Conservation (phyloP, 495 filamentous ascomycete species). For the Talaromyces trachyspermus region DNA sequence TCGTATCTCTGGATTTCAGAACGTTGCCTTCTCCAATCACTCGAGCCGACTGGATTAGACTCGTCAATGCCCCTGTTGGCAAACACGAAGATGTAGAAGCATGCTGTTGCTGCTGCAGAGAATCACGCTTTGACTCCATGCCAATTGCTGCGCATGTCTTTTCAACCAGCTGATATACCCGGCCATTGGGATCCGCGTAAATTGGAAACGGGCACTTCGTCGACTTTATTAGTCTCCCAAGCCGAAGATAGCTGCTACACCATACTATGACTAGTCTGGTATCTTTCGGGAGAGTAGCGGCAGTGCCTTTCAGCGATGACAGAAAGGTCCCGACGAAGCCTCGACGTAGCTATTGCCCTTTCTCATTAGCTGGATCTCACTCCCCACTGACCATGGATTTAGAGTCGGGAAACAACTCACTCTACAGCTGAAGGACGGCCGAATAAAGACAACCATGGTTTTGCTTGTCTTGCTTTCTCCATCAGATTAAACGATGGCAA, state of each 20-base stretch:
- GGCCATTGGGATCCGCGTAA: constrained; percentile 66
- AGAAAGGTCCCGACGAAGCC: neutral
- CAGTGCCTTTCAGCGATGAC: constrained; percentile 1
- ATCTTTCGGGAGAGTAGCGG: constrained; percentile 37
- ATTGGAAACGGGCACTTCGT: constrained; percentile 71
- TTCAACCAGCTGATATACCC: constrained; percentile 63
- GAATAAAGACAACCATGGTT: constrained; percentile 1
- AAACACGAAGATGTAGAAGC: too few relatives aligned
- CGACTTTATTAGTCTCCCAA: constrained; percentile 55
- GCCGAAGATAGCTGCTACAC: constrained; percentile 68
- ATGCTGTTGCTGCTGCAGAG: neutral
- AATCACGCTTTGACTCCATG: neutral
- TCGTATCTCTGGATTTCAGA: constrained; percentile 58
- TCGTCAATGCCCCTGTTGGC: constrained; percentile 19
- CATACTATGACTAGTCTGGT: constrained; percentile 70
- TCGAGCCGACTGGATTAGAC: constrained; percentile 51
- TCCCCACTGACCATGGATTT: neutral
- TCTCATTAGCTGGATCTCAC: neutral
- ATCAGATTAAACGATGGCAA: neutral
- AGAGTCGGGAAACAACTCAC: neutral
- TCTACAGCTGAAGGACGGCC: neutral
- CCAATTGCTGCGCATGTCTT: constrained; percentile 49
- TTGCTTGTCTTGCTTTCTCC: neutral
- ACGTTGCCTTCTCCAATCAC: constrained; percentile 43
- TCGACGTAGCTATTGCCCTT: constrained; percentile 1